Percentiles rank a stretch among this genome's conserved stretches.
phyloP scores from a whole-genome alignment of 306 rosid genomes.

The Trichosanthes truncata region DNA sequence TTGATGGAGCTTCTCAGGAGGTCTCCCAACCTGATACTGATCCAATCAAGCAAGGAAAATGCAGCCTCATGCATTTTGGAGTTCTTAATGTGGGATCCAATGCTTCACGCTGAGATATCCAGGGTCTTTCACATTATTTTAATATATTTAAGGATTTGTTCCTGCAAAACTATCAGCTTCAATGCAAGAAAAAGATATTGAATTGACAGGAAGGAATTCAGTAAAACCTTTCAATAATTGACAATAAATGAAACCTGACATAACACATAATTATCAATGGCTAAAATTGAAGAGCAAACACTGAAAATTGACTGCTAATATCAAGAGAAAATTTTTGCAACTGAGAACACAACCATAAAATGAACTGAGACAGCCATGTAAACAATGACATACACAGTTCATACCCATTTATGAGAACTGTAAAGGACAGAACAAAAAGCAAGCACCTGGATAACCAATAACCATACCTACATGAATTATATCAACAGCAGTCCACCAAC shows the following conservation, averaged over 20 bases:
- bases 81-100: slow-evolving; percentile 89
- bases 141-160: slow-evolving; percentile 11
- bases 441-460: not conserved
- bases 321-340: not conserved
- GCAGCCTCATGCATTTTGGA: slow-evolving; percentile 92
- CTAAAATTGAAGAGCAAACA: not conserved
- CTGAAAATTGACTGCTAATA: not conserved
- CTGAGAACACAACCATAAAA: not conserved
- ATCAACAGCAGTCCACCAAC: not conserved
- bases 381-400: too few species aligned
- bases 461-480: not conserved
- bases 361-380: not conserved
- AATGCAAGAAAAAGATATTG: not conserved
- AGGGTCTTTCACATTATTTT: slow-evolving; percentile 19
- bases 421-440: not conserved
- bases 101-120: slow-evolving; percentile 66
- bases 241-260: not conserved
- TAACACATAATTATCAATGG: not conserved
- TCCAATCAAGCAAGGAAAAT: slow-evolving; percentile 53
- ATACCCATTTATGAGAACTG: too few species aligned
- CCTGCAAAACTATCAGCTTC: slow-evolving; percentile 49
- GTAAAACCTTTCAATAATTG: not conserved
- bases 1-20: slow-evolving; percentile 99
- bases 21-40: slow-evolving; percentile 96
- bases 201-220: not conserved